Base-by-base conservation (phyloP, 2,329 filamentous ascomycete species). In the Botryotinia convoluta region DNA sequence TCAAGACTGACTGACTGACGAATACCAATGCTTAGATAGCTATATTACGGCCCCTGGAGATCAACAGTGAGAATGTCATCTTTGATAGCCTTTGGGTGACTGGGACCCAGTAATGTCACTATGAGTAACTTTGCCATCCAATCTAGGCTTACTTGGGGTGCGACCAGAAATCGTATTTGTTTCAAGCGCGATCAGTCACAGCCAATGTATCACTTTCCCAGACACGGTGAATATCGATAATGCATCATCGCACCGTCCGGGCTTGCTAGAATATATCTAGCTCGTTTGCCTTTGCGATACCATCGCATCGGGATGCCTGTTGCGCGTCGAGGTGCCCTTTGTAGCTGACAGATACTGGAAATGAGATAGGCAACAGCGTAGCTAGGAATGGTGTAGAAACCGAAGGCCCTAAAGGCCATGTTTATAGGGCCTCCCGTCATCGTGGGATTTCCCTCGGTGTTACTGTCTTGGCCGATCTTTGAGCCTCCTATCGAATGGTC, bases 151-250 rank as follows among this genome's bases (percentile, higher is more conserved):
- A 6, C 20, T 29, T 29, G 37, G 65, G n/a, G 35, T 57, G 14
- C 6, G 18, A 16, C 51, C 3, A n/a, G 10, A 44, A 18, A 69
- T 57, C 35, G 3, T 44, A 57, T 42, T 18, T 7, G n/a, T 9
- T 48, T 42, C 18, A 20, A 57, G 12, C 37, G 22, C 65, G 48
- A 32, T n/a, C 18, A 57, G 8, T 42, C 18, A 26, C 18, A 26
- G 39, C 48, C 65, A 69, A 69, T 69, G 18, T 37, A 42, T 57
- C 35, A 16, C 26, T 51, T 32, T 26, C 1, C 10, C 37, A 68
- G 18, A 68, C 65, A 57, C 48, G 65, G 48, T 57, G 65, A 68
- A 32, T 9, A 42, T 57, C 35, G n/a, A 32, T 68, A 32, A n/a
- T 37, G 48, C 35, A 57, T 32, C 65, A 39, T 57, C n/a, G 26